Percentiles rank a stretch among this genome's conserved stretches.
phyloP scores from a whole-genome alignment of 345 rosid genomes.

The Lepidium didymum region DNA sequence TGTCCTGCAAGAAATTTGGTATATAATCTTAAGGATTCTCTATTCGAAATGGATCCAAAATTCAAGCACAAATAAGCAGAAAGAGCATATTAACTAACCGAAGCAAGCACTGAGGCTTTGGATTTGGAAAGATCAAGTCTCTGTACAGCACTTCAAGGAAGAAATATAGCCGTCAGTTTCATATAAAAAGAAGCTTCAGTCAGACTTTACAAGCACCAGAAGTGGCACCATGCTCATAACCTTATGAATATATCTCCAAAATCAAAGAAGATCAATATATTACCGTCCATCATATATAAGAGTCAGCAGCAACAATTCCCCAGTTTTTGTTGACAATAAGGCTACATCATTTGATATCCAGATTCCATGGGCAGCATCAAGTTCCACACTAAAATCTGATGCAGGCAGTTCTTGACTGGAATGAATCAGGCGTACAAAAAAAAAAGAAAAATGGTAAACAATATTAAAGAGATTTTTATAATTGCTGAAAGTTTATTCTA shows the following conservation, averaged over 20 bases:
- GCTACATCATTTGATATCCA: constrained; percentile 83
- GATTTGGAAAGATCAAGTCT: constrained; percentile 95
- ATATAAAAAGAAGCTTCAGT: constrained; percentile 4
- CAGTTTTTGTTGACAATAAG: constrained; percentile 78
- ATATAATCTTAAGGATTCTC: constrained; percentile 11
- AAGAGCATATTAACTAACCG: constrained; percentile 54
- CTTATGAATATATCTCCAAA: background rate
- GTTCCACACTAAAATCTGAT: constrained; percentile 80
- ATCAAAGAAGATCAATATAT: constrained; percentile 4
- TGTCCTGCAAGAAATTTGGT: constrained; percentile 50
- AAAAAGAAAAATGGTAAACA: constrained; percentile 7
- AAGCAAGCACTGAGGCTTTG: constrained; percentile 93
- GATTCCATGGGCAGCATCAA: constrained; percentile 87
- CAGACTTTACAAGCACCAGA: constrained; percentile 9
- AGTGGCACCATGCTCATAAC: background rate
- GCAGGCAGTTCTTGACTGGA: constrained; percentile 91
- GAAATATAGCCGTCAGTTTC: constrained; percentile 23
- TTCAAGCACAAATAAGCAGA: constrained; percentile 6
- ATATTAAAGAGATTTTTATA: background rate
- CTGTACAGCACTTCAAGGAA: constrained; percentile 77
- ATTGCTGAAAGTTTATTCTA: background rate
- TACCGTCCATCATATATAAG: constrained; percentile 97
- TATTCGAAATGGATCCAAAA: background rate
- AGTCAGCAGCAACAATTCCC: constrained; percentile 78
- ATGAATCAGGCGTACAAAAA: constrained; percentile 10